These are phyloP conservation scores for Ramularia collo-cygni DNA, from an alignment of 2,329 filamentous ascomycete species.

Conservation along the genomic window DNA sequence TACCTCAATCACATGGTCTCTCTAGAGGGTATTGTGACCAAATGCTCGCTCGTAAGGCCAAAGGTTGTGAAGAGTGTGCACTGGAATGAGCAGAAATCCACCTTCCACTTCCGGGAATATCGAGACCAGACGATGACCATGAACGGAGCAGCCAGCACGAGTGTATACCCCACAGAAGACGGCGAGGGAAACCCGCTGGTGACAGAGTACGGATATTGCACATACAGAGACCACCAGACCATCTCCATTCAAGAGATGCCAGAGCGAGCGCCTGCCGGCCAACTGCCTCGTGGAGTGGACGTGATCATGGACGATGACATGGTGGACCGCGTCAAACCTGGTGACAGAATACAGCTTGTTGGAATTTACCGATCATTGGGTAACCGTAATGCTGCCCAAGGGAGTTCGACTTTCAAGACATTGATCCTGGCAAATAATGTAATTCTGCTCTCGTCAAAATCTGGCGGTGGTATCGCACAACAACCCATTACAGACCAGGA, in stretches of 20 bases:
- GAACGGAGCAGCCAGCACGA: slow-evolving; percentile 78
- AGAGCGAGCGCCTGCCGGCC: slow-evolving; percentile 87
- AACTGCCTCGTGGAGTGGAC: slow-evolving; percentile 90
- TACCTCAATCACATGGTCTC: slow-evolving; percentile 97
- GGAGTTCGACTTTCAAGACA: slow-evolving; percentile 91
- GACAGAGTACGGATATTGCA: slow-evolving; percentile 94
- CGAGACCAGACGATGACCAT: slow-evolving; percentile 93
- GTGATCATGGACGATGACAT: slow-evolving; percentile 95
- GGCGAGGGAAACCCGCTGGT: slow-evolving; percentile 86
- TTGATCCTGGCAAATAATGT: slow-evolving; percentile 91
- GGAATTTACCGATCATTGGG: slow-evolving; percentile 91
- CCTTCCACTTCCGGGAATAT: slow-evolving; percentile 86
- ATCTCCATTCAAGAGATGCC: slow-evolving; percentile 99
- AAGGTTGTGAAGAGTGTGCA: slow-evolving; percentile 99
- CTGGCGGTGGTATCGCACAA: slow-evolving; percentile 85
- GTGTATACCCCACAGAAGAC: slow-evolving; percentile 90
- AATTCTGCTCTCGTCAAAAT: slow-evolving; percentile 90
- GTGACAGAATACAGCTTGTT: slow-evolving; percentile 93
- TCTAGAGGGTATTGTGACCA: slow-evolving; percentile 93
- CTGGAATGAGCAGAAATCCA: slow-evolving; percentile 80
- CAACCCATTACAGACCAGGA: slow-evolving; percentile 92
- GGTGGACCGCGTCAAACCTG: slow-evolving; percentile 89
- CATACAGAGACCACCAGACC: slow-evolving; percentile 93
- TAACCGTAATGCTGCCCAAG: slow-evolving; percentile 85
- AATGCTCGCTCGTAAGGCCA: slow-evolving; percentile 88